A percentile compares a stretch with the other conserved stretches of the same genome.
Evolutionary conservation across 371 early-diverging fungal species (phyloP).

Genomic region (Apophysomyces trapeziformis): DNA sequence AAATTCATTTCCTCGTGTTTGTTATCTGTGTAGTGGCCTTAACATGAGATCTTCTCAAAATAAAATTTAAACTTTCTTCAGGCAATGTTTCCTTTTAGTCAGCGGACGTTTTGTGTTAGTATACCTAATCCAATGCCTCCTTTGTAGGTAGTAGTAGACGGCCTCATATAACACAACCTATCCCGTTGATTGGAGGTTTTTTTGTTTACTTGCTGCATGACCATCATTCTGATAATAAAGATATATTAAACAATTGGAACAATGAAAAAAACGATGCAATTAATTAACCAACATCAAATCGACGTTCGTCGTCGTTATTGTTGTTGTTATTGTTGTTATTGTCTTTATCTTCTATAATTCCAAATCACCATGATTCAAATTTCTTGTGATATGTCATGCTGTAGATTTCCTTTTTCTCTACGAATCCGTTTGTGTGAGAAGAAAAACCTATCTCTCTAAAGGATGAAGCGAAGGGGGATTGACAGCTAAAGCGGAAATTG

Average conservation of each 20-base stretch:
- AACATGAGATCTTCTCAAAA: conserved; percentile 9
- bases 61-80: conserved; percentile 5
- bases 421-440: neutral
- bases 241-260: too few relatives aligned
- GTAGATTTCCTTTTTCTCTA: neutral
- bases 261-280: neutral
- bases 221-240: too few relatives aligned
- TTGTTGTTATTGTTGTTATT: neutral
- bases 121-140: neutral
- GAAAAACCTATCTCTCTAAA: neutral
- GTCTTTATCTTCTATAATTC: too few relatives aligned
- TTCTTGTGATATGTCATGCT: neutral
- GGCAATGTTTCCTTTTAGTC: conserved; percentile 7
- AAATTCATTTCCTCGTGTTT: conserved; percentile 5
- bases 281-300: neutral
- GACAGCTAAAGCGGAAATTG: neutral
- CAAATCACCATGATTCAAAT: neutral
- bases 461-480: neutral
- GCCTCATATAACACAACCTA: conserved; percentile 1
- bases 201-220: neutral
- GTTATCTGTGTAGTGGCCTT: neutral
- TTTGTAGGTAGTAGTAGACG: neutral
- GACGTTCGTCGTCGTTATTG: neutral
- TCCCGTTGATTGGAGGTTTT: neutral
- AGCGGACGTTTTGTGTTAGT: neutral